Percentiles rank a stretch among this genome's conserved stretches.
Evolutionary conservation across 176 grass and related monocot genomes (phyloP).

Genomic region (Stipa capillata): DNA sequence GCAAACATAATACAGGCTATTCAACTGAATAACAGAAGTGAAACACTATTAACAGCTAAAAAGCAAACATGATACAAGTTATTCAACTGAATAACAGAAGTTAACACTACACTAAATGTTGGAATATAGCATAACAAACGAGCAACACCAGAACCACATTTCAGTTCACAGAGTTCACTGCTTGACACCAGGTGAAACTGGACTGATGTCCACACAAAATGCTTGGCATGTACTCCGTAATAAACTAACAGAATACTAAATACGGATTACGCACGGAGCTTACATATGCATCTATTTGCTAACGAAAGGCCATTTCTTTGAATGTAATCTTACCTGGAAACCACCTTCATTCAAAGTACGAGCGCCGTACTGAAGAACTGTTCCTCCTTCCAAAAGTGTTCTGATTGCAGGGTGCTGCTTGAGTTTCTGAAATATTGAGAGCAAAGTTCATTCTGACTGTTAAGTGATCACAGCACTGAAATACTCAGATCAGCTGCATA

Average conservation of each 20-base stretch:
- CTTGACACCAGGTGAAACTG: not conserved
- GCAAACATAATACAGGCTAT: not conserved
- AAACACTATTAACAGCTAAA: not conserved
- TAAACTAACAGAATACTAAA: not conserved
- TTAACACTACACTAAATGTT: not conserved
- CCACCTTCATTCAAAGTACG: slow-evolving; percentile 97
- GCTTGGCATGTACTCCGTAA: slow-evolving; percentile 1
- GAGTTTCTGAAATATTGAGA: slow-evolving; percentile 65
- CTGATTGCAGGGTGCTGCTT: slow-evolving; percentile 78
- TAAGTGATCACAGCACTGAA: not conserved
- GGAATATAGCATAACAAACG: slow-evolving; percentile 8
- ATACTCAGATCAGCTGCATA: not conserved
- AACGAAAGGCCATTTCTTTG: not conserved
- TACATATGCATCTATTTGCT: not conserved
- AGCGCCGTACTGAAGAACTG: slow-evolving; percentile 83
- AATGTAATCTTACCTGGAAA: slow-evolving; percentile 56
- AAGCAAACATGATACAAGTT: not conserved
- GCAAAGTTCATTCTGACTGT: not conserved
- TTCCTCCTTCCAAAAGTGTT: slow-evolving; percentile 72
- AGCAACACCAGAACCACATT: not conserved
- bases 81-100: not conserved
- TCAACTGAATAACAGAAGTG: not conserved
- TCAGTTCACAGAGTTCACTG: not conserved
- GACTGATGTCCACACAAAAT: not conserved
- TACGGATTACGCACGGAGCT: not conserved